phyloP scores from a whole-genome alignment of 2,329 filamentous ascomycete species.

The Cordyceps farinosa region DNA sequence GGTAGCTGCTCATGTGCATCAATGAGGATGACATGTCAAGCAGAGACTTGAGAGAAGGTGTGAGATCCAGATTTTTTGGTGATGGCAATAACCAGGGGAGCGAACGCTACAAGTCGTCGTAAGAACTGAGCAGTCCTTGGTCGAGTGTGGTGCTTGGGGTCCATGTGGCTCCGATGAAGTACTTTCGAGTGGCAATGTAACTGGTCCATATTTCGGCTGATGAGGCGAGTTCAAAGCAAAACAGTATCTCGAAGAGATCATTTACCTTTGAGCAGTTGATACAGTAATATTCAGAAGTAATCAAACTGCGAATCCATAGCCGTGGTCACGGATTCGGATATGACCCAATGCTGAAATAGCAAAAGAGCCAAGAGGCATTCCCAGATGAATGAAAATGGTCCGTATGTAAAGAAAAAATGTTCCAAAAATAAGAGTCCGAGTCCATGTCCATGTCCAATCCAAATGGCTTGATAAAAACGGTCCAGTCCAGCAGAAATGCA shows the following conservation, averaged over 20 bases:
- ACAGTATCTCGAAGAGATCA: neutral
- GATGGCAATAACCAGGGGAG: neutral
- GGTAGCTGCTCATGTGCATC: neutral
- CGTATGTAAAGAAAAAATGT: neutral
- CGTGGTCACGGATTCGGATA: neutral
- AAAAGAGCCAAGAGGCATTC: neutral
- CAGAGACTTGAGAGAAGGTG: neutral
- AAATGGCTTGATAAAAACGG: neutral
- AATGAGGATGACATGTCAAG: neutral
- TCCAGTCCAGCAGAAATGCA: neutral
- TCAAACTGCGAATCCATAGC: slow-evolving; percentile 11
- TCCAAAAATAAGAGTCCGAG: slow-evolving; percentile 4
- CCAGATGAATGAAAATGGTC: neutral
- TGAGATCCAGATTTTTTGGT: neutral
- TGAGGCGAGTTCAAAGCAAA: neutral
- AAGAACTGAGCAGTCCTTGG: neutral
- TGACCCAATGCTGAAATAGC: neutral
- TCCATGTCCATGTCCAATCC: slow-evolving; percentile 11
- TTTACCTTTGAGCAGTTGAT: slow-evolving; percentile 15
- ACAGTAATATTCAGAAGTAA: slow-evolving; percentile 17
- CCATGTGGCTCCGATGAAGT: neutral
- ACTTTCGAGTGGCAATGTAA: neutral
- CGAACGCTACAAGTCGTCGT: neutral
- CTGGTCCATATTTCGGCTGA: neutral
- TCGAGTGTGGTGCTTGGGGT: neutral